Conservation (phyloP, 257 asterid species). For the Ligustrum vulgare region DNA sequence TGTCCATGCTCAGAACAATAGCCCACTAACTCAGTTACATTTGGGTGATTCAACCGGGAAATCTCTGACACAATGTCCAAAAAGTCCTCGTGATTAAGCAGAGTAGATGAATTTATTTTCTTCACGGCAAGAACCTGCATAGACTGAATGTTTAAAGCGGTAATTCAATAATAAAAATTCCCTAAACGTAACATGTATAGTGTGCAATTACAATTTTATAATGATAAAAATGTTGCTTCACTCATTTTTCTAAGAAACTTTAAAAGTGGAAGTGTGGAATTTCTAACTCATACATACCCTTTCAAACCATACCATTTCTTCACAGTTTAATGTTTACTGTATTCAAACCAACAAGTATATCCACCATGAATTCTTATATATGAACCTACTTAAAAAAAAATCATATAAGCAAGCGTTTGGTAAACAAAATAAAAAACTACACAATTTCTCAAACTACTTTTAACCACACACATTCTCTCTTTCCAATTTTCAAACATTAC, state of each 20-base stretch:
- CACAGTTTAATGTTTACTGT: background rate
- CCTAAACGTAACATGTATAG: background rate
- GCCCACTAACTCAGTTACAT: conserved; percentile 82
- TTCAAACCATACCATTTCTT: background rate
- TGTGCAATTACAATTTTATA: background rate
- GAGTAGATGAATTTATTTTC: conserved; percentile 72
- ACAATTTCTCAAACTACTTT: too few relatives aligned
- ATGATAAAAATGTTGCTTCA: background rate
- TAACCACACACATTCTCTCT: too few relatives aligned
- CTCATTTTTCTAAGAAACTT: background rate
- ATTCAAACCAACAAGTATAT: background rate
- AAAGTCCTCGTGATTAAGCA: conserved; percentile 66
- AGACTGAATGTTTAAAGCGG: conserved; percentile 5
- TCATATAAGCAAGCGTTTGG: too few relatives aligned
- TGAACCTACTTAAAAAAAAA: background rate
- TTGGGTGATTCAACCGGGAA: conserved; percentile 73
- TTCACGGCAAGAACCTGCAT: conserved; percentile 89
- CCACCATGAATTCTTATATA: background rate
- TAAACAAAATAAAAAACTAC: too few relatives aligned
- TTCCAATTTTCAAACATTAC: too few relatives aligned
- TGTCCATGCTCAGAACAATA: conserved; percentile 95
- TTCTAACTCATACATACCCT: background rate
- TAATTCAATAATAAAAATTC: background rate
- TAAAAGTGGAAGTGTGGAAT: too few relatives aligned
- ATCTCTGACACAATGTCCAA: conserved; percentile 74